Conservation (phyloP, 345 rosid genomes). For the Eucalyptus tenuipes region DNA sequence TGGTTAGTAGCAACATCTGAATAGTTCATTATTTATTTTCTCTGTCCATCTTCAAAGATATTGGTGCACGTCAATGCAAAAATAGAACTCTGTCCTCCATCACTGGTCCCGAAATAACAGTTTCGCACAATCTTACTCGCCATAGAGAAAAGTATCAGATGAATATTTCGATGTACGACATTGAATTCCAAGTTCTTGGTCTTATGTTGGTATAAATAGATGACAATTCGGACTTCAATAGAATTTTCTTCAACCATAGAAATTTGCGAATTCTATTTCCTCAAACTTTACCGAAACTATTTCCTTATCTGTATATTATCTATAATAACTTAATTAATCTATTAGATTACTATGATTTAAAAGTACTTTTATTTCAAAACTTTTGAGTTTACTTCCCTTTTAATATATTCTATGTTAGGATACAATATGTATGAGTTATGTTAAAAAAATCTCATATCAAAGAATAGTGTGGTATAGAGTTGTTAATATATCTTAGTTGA, state of each 20-base stretch:
- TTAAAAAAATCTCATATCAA: accelerated
- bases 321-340: background rate
- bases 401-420: no score
- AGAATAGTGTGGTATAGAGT: accelerated
- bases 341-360: background rate
- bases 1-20: background rate
- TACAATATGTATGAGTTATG: accelerated
- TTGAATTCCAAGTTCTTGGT: background rate
- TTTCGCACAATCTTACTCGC: background rate
- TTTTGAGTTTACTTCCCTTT: background rate
- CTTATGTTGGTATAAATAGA: background rate
- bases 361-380: no score
- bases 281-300: background rate
- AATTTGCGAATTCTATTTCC: background rate
- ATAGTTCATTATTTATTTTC: background rate
- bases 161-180: background rate
- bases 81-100: no score
- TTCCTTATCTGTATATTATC: background rate
- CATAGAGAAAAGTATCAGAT: no score
- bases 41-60: background rate
- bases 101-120: background rate
- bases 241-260: background rate
- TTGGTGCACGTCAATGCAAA: background rate
- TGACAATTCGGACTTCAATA: background rate
- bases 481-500: accelerated